Evolutionary conservation across 2,329 filamentous ascomycete genomes (phyloP).

Genomic region (Talaromyces rugulosus): DNA sequence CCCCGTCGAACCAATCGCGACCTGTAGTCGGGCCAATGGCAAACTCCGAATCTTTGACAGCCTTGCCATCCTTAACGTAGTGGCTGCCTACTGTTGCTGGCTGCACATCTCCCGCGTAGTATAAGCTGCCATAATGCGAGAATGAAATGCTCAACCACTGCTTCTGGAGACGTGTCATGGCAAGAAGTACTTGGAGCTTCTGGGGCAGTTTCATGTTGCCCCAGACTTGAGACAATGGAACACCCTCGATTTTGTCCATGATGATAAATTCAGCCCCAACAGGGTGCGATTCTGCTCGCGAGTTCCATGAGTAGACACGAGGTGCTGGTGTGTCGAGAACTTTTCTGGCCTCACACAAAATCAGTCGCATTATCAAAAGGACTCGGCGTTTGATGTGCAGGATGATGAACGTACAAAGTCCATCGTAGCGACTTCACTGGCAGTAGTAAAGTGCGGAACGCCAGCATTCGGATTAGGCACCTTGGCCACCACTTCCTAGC

Average conservation of each 20-base stretch:
- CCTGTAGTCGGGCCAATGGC: conserved; percentile 17
- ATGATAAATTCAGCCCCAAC: conserved; percentile 21
- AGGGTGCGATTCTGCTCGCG: conserved; percentile 16
- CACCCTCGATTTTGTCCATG: conserved; percentile 18
- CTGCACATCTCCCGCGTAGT: conserved; percentile 17
- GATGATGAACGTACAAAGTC: conserved; percentile 16
- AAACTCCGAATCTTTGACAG: conserved; percentile 16
- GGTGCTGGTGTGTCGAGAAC: conserved; percentile 19
- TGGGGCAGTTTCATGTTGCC: conserved; percentile 16
- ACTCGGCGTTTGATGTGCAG: neutral
- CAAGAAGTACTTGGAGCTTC: conserved; percentile 17
- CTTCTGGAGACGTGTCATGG: conserved; percentile 15
- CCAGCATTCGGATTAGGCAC: conserved; percentile 16
- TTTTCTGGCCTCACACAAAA: conserved; percentile 18
- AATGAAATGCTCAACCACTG: conserved; percentile 14
- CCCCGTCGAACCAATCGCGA: conserved; percentile 15
- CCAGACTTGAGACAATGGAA: conserved; percentile 17
- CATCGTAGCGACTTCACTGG: neutral
- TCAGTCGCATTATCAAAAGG: conserved; percentile 13
- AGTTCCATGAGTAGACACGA: conserved; percentile 20
- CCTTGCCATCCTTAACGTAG: conserved; percentile 21
- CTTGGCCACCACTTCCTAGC: conserved; percentile 14
- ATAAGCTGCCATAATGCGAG: conserved; percentile 17
- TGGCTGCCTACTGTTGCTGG: conserved; percentile 14
- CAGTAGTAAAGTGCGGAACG: neutral